Conservation (phyloP, 1,139 yeast species). For the Yarrowia galli region DNA sequence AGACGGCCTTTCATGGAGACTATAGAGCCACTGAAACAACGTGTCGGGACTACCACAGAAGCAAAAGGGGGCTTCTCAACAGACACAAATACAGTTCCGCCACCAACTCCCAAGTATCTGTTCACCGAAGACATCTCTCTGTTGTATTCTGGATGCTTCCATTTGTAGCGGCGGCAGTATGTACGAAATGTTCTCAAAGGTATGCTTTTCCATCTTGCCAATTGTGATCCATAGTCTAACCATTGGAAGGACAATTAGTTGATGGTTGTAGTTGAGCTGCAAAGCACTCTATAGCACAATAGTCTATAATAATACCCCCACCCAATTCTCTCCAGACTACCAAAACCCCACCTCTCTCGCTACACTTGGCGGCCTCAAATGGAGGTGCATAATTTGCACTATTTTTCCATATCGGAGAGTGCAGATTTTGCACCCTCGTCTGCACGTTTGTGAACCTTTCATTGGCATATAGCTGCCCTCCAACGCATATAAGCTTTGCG, state of each 20-base stretch:
- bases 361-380: too few species aligned
- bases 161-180: background rate
- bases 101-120: too few species aligned
- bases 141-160: background rate
- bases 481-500: background rate
- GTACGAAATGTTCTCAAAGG: background rate
- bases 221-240: background rate
- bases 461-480: constrained; percentile 21
- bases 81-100: background rate
- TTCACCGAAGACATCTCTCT: background rate
- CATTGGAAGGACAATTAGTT: too few species aligned
- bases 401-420: background rate
- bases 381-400: background rate
- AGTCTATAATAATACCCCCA: too few species aligned
- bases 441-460: background rate
- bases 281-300: too few species aligned
- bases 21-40: too few species aligned
- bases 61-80: too few species aligned
- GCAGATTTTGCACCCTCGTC: background rate
- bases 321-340: background rate
- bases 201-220: background rate
- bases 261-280: too few species aligned
- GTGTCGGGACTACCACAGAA: background rate
- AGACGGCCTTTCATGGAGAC: too few species aligned
- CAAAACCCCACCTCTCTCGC: background rate